Evolutionary conservation across 2,329 filamentous ascomycete species (phyloP), one percentile per base, ranked within the genome.

Genomic region (Paraphoma chrysanthemicola): DNA sequence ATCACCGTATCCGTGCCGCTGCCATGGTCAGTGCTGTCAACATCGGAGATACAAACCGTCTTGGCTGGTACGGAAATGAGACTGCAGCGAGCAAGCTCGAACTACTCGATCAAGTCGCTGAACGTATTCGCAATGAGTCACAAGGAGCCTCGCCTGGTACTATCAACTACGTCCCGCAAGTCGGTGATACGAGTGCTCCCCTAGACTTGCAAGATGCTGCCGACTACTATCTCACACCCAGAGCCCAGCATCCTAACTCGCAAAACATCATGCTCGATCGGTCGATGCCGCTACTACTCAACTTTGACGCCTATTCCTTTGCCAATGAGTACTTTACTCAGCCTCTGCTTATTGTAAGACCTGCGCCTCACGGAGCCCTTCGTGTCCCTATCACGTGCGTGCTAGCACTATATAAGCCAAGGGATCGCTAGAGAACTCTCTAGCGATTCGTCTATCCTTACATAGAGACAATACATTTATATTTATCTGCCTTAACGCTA

Each of bases 1-100:
- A 50, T 39, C 38, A 36, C 12, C 38, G 48, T 14, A 42, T 50
- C 38, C 42, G 43, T 23, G 48, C 48, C 10, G 48, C 36, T 18
- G 48, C 36, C 1, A 41, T 30, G 6, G 48, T 50, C 12, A 36
- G 48, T 17, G 33, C n/a, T 7, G 48, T 50, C 36, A 36, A 36
- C 48, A 31, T 50, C 7, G 48, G 48, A 14, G 36, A 31, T 9
- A 17, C 30, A 12, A 50, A 18, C 12, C 44, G 44, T 30, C 29
- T 30, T 16, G 44, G 44, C 44, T 47, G 44, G 44, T 33, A 29
- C 18, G 30, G 30, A 23, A 47, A 18, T 8, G 14, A 29, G 17
- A 47, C 23, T 33, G 18, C 9, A 6, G 29, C 29, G 6, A 29
- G 30, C 29, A 29, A 16, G 23, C 5, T 47, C 18, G 44, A 14